Evolutionary conservation across 116 monocot species (phyloP).

Genomic region (Trichopus zeylanicus): DNA sequence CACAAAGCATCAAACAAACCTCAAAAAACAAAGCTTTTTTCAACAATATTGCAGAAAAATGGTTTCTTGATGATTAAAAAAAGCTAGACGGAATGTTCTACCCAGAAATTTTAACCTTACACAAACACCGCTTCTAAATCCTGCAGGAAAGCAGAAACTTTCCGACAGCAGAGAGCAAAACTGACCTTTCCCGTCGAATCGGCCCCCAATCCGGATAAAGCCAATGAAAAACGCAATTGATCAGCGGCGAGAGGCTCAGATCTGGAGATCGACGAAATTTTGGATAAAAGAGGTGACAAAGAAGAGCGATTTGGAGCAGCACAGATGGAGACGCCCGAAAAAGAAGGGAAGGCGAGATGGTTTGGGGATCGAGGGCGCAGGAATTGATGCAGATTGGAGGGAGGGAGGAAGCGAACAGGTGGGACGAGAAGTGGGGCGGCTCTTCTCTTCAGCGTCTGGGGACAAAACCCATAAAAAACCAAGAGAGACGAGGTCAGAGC

Average conservation of each 20-base stretch:
- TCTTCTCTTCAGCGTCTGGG: neutral
- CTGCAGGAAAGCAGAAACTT: too few species aligned
- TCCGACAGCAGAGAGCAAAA: too few species aligned
- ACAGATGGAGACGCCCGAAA: neutral
- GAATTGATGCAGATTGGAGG: neutral
- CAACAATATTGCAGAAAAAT: too few species aligned
- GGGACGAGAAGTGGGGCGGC: neutral
- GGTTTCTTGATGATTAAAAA: too few species aligned
- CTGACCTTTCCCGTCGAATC: too few species aligned
- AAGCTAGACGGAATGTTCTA: too few species aligned
- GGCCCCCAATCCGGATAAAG: neutral
- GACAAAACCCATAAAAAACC: neutral
- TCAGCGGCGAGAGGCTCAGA: neutral
- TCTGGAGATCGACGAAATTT: neutral
- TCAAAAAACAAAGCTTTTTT: too few species aligned
- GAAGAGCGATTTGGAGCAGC: neutral
- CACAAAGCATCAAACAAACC: too few species aligned
- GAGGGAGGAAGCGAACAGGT: neutral
- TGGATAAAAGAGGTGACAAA: neutral
- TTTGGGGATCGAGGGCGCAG: conserved; percentile 1
- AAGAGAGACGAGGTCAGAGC: neutral
- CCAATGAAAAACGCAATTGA: neutral
- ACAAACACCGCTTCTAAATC: too few species aligned
- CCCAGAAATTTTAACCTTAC: too few species aligned
- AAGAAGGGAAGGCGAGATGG: neutral